A percentile compares a stretch with the other conserved stretches of the same genome.
These are phyloP conservation scores for Phaeosphaeria sp. DNA, from an alignment of 2,329 filamentous ascomycete genomes.

Conservation along the genomic window DNA sequence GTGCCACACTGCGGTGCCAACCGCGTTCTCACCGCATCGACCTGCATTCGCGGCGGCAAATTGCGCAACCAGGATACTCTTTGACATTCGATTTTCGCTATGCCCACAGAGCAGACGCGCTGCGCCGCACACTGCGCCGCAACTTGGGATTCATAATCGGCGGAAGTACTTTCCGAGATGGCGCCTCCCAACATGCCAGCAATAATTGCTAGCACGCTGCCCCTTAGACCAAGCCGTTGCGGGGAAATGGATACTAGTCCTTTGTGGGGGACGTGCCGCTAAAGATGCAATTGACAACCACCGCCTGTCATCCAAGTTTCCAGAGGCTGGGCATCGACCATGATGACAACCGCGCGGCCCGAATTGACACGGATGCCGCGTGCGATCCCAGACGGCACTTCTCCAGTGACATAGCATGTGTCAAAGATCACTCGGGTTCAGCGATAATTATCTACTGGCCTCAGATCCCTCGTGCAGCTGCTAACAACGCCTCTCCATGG, in stretches of 20 bases:
- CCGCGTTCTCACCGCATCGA: conserved; percentile 14
- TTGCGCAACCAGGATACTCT: conserved; percentile 13
- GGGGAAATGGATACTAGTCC: conserved; percentile 11
- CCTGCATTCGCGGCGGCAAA: conserved; percentile 7
- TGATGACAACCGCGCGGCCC: conserved; percentile 6
- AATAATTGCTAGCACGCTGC: conserved; percentile 8
- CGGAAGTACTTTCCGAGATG: conserved; percentile 15
- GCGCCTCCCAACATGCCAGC: neutral
- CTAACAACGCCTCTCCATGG: neutral
- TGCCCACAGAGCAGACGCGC: neutral
- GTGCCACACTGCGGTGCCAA: conserved; percentile 21
- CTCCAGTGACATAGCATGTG: neutral
- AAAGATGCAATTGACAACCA: conserved; percentile 10
- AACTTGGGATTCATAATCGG: conserved; percentile 1
- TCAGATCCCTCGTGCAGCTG: neutral
- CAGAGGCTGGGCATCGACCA: neutral
- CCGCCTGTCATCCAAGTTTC: conserved; percentile 1
- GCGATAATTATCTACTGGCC: neutral
- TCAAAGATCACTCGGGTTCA: neutral
- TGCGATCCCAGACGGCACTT: neutral
- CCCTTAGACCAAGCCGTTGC: neutral
- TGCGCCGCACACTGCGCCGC: conserved; percentile 8
- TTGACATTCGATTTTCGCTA: conserved; percentile 7
- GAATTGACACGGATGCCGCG: neutral
- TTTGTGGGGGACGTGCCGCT: conserved; percentile 28